Conservation (phyloP, 2,329 filamentous ascomycete species). For the Trichoderma sp. region DNA sequence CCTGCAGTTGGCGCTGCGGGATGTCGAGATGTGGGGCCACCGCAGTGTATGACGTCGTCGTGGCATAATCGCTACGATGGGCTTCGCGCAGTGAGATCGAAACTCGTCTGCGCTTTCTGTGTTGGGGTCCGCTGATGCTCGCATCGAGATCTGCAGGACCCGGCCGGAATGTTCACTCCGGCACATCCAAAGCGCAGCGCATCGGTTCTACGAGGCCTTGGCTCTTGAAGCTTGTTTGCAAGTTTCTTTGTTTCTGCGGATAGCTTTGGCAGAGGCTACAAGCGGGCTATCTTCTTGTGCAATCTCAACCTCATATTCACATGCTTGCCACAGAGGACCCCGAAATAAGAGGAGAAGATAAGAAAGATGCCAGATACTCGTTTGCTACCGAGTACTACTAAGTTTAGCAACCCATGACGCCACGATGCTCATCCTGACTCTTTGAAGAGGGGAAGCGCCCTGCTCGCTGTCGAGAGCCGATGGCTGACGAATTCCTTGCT, state of each 20-base stretch:
- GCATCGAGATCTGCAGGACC: constrained; percentile 18
- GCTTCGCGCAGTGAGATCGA: not conserved
- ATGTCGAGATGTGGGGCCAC: not conserved
- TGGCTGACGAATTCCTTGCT: not conserved
- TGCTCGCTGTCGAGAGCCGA: not conserved
- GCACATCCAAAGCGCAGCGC: not conserved
- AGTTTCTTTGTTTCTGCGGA: not conserved
- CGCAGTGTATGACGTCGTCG: constrained; percentile 1
- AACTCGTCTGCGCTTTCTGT: not conserved
- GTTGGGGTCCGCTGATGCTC: not conserved
- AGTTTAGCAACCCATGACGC: not conserved
- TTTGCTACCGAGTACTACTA: not conserved
- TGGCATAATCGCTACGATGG: constrained; percentile 16
- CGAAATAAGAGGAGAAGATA: not conserved
- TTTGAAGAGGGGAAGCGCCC: not conserved
- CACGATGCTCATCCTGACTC: not conserved
- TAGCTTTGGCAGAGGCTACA: not conserved
- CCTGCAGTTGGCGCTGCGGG: not conserved
- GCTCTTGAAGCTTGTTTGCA: constrained; percentile 1
- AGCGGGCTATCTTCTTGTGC: not conserved
- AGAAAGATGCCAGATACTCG: not conserved
- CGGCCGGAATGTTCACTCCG: constrained; percentile 10
- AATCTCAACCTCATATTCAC: not conserved
- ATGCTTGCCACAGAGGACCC: not conserved
- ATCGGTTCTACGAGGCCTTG: not conserved